These are phyloP conservation scores for Cicer chorassanicum DNA, from an alignment of 306 rosid species.

Conservation along the genomic window DNA sequence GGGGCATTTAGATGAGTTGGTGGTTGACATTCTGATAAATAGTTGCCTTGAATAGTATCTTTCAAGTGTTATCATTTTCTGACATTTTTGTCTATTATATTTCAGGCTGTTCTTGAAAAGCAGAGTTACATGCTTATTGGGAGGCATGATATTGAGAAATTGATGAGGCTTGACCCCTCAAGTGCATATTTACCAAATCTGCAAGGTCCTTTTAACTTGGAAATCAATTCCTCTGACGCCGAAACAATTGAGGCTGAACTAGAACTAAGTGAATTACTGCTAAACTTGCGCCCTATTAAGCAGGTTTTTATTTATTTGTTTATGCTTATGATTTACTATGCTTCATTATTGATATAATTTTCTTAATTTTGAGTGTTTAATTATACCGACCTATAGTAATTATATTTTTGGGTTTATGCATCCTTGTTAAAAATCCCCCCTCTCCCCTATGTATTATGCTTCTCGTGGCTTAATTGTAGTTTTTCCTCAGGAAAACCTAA, in stretches of 20 bases:
- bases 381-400: slow-evolving; percentile 5
- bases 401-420: slow-evolving; percentile 26
- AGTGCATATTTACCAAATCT: slow-evolving; percentile 75
- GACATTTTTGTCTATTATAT: slow-evolving; percentile 40
- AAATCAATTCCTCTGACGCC: slow-evolving; percentile 64
- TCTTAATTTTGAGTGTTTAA: slow-evolving; percentile 9
- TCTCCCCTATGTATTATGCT: slow-evolving; percentile 33
- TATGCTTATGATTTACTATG: slow-evolving; percentile 25
- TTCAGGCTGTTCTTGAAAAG: slow-evolving; percentile 98
- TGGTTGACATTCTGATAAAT: slow-evolving; percentile 27
- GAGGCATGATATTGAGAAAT: slow-evolving; percentile 91
- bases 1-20: slow-evolving; percentile 20
- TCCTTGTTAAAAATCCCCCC: slow-evolving; percentile 7
- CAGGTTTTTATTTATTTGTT: slow-evolving; percentile 65
- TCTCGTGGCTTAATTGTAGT: slow-evolving; percentile 34
- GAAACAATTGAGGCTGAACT: slow-evolving; percentile 81
- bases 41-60: slow-evolving; percentile 19
- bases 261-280: slow-evolving; percentile 72
- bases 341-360: slow-evolving; percentile 4
- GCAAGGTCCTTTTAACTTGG: slow-evolving; percentile 57
- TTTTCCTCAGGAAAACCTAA: slow-evolving; percentile 82
- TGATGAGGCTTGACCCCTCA: slow-evolving; percentile 87
- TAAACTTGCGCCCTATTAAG: slow-evolving; percentile 85
- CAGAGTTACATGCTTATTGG: slow-evolving; percentile 99
- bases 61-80: slow-evolving; percentile 20